These are phyloP conservation scores for Auriscalpium vulgare DNA, from an alignment of 768 basidiomycete genomes.

Conservation along the genomic window DNA sequence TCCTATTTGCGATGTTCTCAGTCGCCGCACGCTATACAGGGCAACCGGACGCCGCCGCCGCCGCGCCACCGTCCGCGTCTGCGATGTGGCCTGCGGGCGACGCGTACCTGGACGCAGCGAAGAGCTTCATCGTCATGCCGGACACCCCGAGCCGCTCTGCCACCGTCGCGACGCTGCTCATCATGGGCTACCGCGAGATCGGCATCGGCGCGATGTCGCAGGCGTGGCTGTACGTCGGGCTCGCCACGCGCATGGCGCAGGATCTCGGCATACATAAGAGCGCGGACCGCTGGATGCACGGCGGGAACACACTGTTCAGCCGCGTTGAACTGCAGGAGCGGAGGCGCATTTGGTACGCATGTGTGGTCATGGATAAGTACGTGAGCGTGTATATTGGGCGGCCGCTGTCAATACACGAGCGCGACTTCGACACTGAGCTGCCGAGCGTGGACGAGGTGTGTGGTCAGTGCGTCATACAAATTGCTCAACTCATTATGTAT, in stretches of 20 bases:
- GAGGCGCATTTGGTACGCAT: conserved; percentile 70
- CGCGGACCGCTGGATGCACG: conserved; percentile 69
- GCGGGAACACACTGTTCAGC: conserved; percentile 48
- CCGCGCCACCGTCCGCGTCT: conserved; percentile 33
- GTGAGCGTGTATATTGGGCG: conserved; percentile 75
- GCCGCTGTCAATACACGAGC: conserved; percentile 65
- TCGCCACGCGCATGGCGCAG: conserved; percentile 91
- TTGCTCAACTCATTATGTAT: not conserved
- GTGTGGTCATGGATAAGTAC: conserved; percentile 73
- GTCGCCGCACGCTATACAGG: conserved; percentile 67
- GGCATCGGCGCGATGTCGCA: conserved; percentile 87
- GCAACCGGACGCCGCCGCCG: conserved; percentile 17
- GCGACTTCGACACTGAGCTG: conserved; percentile 67
- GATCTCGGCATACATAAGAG: conserved; percentile 78
- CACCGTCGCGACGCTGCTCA: conserved; percentile 71
- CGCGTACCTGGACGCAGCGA: conserved; percentile 59
- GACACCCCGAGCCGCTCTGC: conserved; percentile 68
- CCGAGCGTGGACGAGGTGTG: conserved; percentile 54
- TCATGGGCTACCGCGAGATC: conserved; percentile 79
- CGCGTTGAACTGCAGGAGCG: conserved; percentile 60
- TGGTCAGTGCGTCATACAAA: not conserved
- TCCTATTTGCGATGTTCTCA: conserved; percentile 79
- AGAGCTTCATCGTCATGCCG: conserved; percentile 52
- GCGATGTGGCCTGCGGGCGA: conserved; percentile 84
- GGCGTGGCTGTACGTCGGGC: conserved; percentile 80